phyloP scores from a whole-genome alignment of 1,284 basidiomycete genomes.

The Cystobasidium pallidum region DNA sequence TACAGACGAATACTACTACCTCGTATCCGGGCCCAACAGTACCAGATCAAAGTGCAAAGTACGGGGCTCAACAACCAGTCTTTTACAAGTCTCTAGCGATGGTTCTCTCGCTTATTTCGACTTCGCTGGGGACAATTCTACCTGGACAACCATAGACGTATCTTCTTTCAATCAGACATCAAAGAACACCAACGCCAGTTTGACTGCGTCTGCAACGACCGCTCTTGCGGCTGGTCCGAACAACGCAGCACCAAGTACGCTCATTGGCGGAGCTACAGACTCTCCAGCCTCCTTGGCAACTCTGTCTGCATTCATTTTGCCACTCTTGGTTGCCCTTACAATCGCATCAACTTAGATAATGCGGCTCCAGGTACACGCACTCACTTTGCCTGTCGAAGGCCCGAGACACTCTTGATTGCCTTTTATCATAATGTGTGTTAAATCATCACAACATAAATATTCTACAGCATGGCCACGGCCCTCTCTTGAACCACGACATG shows the following conservation, averaged over 20 bases:
- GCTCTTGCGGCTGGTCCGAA: neutral
- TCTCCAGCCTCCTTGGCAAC: neutral
- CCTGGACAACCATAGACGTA: slow-evolving; percentile 30
- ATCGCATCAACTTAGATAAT: neutral
- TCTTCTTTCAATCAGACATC: neutral
- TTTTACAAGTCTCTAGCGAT: slow-evolving; percentile 26
- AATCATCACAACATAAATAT: no score
- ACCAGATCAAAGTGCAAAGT: slow-evolving; percentile 2
- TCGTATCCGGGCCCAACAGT: slow-evolving; percentile 24
- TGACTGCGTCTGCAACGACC: neutral
- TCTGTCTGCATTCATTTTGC: neutral
- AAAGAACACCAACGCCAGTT: neutral
- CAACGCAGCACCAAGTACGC: neutral
- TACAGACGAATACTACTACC: slow-evolving; percentile 29
- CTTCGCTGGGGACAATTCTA: neutral
- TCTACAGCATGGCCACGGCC: no score
- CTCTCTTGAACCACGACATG: no score
- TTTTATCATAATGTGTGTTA: no score
- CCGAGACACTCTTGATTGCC: no score
- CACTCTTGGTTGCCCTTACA: neutral
- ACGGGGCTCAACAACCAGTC: slow-evolving; percentile 29
- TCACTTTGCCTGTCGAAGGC: no score
- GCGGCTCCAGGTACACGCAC: no score
- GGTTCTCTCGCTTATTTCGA: slow-evolving; percentile 24
- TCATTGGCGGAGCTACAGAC: neutral